Conservation (phyloP, 768 basidiomycete genomes). For the Termitomyces sp. region DNA sequence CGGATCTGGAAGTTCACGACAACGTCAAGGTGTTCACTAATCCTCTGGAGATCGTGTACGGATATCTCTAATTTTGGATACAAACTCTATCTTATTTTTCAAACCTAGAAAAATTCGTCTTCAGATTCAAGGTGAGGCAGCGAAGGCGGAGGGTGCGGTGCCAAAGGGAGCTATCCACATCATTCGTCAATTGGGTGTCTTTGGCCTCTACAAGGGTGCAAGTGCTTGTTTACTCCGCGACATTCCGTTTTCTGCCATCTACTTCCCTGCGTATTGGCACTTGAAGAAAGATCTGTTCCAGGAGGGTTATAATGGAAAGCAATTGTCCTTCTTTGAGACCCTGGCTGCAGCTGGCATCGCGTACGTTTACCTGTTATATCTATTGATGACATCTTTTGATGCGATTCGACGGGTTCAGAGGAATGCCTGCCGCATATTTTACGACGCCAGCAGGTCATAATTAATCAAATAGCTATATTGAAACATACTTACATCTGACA, state of each 20-base stretch:
- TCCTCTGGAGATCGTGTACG: slow-evolving; percentile 93
- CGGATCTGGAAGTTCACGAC: slow-evolving; percentile 7
- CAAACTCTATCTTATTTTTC: slow-evolving; percentile 9
- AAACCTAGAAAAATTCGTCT: slow-evolving; percentile 80
- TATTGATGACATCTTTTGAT: slow-evolving; percentile 23
- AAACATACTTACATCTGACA: slow-evolving; percentile 24
- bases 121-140: slow-evolving; percentile 94
- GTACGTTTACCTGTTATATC: slow-evolving; percentile 42
- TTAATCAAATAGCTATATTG: slow-evolving; percentile 13
- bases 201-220: slow-evolving; percentile 93
- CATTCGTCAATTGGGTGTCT: slow-evolving; percentile 84
- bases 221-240: slow-evolving; percentile 92
- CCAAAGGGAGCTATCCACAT: slow-evolving; percentile 91
- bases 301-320: slow-evolving; percentile 94
- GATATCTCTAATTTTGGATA: slow-evolving; percentile 1
- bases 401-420: slow-evolving; percentile 48
- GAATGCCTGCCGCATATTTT: slow-evolving; percentile 96
- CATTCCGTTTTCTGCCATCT: slow-evolving; percentile 95
- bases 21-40: slow-evolving; percentile 85
- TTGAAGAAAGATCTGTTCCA: slow-evolving; percentile 92
- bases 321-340: slow-evolving; percentile 87
- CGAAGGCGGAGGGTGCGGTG: slow-evolving; percentile 76
- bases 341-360: slow-evolving; percentile 77
- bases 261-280: slow-evolving; percentile 86
- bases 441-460: slow-evolving; percentile 82